phyloP scores from a whole-genome alignment of 805 yeast genomes.

The Yueomyces sinensis region DNA sequence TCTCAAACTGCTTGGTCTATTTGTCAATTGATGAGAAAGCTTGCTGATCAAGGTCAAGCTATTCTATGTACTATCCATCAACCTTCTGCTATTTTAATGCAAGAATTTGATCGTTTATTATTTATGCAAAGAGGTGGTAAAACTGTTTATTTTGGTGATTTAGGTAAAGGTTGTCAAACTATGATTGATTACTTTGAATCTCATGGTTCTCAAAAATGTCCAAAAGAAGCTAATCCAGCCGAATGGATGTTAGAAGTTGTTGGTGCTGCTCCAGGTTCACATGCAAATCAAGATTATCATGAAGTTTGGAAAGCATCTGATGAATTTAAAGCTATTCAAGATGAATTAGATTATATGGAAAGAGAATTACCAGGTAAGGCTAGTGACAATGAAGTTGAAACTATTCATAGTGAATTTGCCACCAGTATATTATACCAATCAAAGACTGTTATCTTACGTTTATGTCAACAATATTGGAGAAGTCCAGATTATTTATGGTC shows the following conservation, averaged over 20 bases:
- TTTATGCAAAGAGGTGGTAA: constrained; percentile 60
- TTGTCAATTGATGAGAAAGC: constrained; percentile 44
- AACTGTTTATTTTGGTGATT: constrained; percentile 64
- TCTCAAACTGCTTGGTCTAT: constrained; percentile 60
- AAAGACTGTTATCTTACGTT: constrained; percentile 36
- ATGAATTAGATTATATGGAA: constrained; percentile 55
- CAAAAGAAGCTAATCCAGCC: constrained; percentile 63
- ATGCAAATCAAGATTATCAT: constrained; percentile 56
- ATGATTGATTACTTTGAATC: constrained; percentile 54
- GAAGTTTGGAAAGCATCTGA: constrained; percentile 67
- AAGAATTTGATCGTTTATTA: constrained; percentile 65
- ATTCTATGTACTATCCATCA: constrained; percentile 71
- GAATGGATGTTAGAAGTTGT: constrained; percentile 88
- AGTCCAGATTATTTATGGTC: constrained; percentile 50
- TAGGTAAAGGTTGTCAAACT: constrained; percentile 41
- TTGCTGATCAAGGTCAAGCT: constrained; percentile 50
- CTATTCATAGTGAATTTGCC: constrained; percentile 27
- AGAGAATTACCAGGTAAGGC: constrained; percentile 31
- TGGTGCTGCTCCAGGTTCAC: constrained; percentile 75
- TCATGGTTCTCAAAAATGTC: constrained; percentile 55
- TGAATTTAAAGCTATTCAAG: constrained; percentile 44
- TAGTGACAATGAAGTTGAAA: constrained; percentile 16
- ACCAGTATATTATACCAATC: constrained; percentile 30
- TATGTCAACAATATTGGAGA: constrained; percentile 56
- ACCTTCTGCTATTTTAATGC: constrained; percentile 68